These are phyloP conservation scores for Sphenostylis stenocarpa DNA, from an alignment of 306 rosid genomes.

Conservation along the genomic window DNA sequence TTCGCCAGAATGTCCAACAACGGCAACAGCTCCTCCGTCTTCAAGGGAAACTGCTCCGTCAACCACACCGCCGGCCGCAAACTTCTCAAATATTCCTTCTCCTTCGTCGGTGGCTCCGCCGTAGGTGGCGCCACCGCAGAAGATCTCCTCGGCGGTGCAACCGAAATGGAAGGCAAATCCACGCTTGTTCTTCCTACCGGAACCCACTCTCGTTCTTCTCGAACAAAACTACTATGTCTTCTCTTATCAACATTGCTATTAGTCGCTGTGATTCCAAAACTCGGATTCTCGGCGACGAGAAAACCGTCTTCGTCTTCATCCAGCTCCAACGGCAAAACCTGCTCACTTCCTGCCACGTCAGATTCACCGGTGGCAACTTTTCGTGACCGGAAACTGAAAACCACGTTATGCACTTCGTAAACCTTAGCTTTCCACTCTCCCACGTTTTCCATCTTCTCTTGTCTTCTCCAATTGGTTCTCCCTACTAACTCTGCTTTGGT, in stretches of 20 bases:
- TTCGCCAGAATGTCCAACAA: conserved; percentile 84
- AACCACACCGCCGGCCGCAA: conserved; percentile 89
- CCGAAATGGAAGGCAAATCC: conserved; percentile 51
- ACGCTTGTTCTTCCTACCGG: conserved; percentile 78
- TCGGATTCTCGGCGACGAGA: conserved; percentile 85
- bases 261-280: conserved; percentile 41
- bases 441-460: conserved; percentile 82
- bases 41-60: conserved; percentile 93
- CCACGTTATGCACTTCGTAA: conserved; percentile 79
- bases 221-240: conserved; percentile 84
- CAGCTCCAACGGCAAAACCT: conserved; percentile 75
- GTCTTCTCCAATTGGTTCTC: conserved; percentile 89
- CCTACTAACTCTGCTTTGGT: conserved; percentile 83
- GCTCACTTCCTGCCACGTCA: conserved; percentile 74
- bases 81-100: conserved; percentile 81
- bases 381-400: conserved; percentile 85
- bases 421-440: conserved; percentile 92
- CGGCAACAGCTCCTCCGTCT: conserved; percentile 90
- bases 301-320: conserved; percentile 97
- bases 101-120: conserved; percentile 61
- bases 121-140: conserved; percentile 1
- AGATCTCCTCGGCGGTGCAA: conserved; percentile 47
- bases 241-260: conserved; percentile 43
- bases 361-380: conserved; percentile 57
- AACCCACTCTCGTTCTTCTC: conserved; percentile 81